Conservation (phyloP, 2,329 filamentous ascomycete genomes). For the Teratosphaeria gauchensis region DNA sequence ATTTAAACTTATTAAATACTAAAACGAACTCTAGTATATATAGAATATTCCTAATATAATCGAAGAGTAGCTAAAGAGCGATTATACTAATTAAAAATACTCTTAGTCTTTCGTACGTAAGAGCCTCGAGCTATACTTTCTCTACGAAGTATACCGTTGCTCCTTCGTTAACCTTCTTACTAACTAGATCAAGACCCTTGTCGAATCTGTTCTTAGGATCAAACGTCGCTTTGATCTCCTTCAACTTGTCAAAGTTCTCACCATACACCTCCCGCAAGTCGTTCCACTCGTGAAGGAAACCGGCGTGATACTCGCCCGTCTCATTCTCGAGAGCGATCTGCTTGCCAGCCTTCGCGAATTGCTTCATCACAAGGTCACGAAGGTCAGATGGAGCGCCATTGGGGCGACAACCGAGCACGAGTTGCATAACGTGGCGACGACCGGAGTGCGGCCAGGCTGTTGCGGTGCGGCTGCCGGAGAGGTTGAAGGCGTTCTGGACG, state of each 20-base stretch:
- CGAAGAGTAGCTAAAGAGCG: no score
- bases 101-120: not conserved
- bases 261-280: conserved; percentile 15
- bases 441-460: conserved; percentile 20
- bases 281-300: conserved; percentile 17
- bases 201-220: conserved; percentile 15
- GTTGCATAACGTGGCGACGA: conserved; percentile 17
- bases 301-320: conserved; percentile 16
- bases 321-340: conserved; percentile 12
- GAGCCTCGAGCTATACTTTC: not conserved
- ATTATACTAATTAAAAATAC: no score
- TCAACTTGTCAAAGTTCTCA: conserved; percentile 14
- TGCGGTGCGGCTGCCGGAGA: conserved; percentile 7
- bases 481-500: conserved; percentile 11
- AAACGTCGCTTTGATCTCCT: conserved; percentile 13
- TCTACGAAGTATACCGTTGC: conserved; percentile 1
- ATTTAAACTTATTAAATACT: no score
- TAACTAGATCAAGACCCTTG: conserved; percentile 11
- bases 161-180: conserved; percentile 5
- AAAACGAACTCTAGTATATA: no score
- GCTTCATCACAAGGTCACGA: conserved; percentile 10
- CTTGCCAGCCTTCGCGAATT: conserved; percentile 6
- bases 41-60: no score
- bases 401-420: conserved; percentile 14
- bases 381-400: conserved; percentile 7